A percentile compares a stretch with the other conserved stretches of the same genome.
Evolutionary conservation across 2,329 filamentous ascomycete genomes (phyloP).

Genomic region (Fusarium chaquense): DNA sequence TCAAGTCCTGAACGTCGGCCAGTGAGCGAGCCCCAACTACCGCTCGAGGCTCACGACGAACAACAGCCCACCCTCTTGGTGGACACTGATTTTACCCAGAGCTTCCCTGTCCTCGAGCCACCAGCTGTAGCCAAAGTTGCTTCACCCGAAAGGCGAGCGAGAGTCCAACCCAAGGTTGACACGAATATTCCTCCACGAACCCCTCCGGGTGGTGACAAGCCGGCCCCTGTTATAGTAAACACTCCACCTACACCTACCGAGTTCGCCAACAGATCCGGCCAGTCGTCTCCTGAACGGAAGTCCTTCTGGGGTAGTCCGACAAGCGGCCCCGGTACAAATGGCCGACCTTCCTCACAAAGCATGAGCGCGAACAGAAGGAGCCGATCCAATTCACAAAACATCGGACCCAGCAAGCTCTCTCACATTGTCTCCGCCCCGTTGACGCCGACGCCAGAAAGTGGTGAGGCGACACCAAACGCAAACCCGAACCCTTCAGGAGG

Average conservation of each 20-base stretch:
- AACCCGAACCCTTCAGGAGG: slow-evolving; percentile 64
- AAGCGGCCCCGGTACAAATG: slow-evolving; percentile 57
- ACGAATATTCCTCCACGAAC: slow-evolving; percentile 58
- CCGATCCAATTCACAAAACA: slow-evolving; percentile 65
- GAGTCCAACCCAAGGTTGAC: slow-evolving; percentile 48
- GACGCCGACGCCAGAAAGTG: slow-evolving; percentile 80
- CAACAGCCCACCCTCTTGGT: slow-evolving; percentile 41
- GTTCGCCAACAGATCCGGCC: slow-evolving; percentile 38
- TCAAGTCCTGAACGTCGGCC: slow-evolving; percentile 42
- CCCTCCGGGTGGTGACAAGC: slow-evolving; percentile 59
- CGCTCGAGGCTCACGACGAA: slow-evolving; percentile 33
- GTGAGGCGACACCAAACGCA: slow-evolving; percentile 66
- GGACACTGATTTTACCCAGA: slow-evolving; percentile 37
- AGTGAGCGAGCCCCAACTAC: slow-evolving; percentile 36
- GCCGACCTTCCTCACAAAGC: slow-evolving; percentile 71
- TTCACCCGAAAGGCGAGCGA: slow-evolving; percentile 47
- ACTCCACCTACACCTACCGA: slow-evolving; percentile 75
- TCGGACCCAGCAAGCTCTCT: slow-evolving; percentile 88
- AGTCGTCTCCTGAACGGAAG: slow-evolving; percentile 48
- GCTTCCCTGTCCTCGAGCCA: slow-evolving; percentile 47
- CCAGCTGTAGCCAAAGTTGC: slow-evolving; percentile 49
- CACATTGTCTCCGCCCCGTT: slow-evolving; percentile 78
- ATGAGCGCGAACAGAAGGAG: slow-evolving; percentile 76
- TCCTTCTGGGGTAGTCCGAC: slow-evolving; percentile 46
- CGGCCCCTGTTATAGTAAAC: slow-evolving; percentile 70